phyloP scores from a whole-genome alignment of 768 basidiomycete genomes.

The Tricholoma terreum region DNA sequence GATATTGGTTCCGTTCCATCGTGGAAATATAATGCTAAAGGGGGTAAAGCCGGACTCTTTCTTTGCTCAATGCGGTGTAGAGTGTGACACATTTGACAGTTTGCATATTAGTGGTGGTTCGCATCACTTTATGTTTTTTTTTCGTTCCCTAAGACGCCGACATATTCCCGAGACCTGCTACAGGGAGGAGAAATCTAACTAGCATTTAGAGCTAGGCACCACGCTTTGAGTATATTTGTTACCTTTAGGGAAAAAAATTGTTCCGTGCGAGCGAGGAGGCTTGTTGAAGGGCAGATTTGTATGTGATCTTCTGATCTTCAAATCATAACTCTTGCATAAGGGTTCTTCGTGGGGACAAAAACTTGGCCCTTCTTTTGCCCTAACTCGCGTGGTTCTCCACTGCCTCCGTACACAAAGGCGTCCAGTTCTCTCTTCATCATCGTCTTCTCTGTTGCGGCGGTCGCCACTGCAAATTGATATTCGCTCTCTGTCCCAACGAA shows the following conservation, averaged over 20 bases:
- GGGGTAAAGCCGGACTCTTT: slow-evolving; percentile 12
- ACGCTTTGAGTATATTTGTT: background rate
- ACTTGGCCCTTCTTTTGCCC: slow-evolving; percentile 36
- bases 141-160: slow-evolving; percentile 17
- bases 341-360: slow-evolving; percentile 40
- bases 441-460: slow-evolving; percentile 45
- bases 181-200: background rate
- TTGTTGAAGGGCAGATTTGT: slow-evolving; percentile 13
- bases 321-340: slow-evolving; percentile 32
- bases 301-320: slow-evolving; percentile 38
- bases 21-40: slow-evolving; percentile 20
- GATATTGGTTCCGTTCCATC: slow-evolving; percentile 25
- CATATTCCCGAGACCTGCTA: slow-evolving; percentile 17
- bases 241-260: slow-evolving; percentile 4
- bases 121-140: slow-evolving; percentile 16
- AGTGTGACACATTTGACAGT: slow-evolving; percentile 17
- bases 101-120: slow-evolving; percentile 4
- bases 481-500: slow-evolving; percentile 53
- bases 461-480: slow-evolving; percentile 53
- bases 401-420: slow-evolving; percentile 24
- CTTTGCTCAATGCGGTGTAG: slow-evolving; percentile 18
- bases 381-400: slow-evolving; percentile 44
- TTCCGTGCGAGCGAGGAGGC: slow-evolving; percentile 5
- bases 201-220: slow-evolving; percentile 1
- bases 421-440: slow-evolving; percentile 21